Evolutionary conservation across 441 rosid genomes (phyloP).

Genomic region (Syzygium syzygioides): DNA sequence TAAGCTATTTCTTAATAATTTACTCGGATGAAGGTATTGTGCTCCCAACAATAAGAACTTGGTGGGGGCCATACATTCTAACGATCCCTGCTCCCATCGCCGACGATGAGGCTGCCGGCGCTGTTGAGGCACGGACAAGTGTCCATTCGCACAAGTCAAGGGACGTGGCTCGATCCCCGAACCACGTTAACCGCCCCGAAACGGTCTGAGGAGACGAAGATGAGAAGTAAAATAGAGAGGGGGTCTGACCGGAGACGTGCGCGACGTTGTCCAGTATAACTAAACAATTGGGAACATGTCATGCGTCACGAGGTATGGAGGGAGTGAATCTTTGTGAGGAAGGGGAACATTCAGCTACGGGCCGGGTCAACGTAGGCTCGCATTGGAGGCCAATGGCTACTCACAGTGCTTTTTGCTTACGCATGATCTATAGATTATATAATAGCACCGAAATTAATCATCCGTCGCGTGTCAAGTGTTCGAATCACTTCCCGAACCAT

Average conservation of each 20-base stretch:
- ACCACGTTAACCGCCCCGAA: background rate
- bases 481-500: too few relatives aligned
- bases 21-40: too few relatives aligned
- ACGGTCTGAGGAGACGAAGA: background rate
- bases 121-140: background rate
- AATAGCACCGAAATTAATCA: background rate
- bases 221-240: background rate
- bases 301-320: background rate
- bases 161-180: background rate
- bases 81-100: background rate
- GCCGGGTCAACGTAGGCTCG: background rate
- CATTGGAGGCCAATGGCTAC: background rate
- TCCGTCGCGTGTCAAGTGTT: background rate
- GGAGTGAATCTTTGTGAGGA: background rate
- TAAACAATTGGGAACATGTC: background rate
- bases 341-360: background rate
- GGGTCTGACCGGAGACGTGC: background rate
- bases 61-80: background rate
- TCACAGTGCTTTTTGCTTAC: background rate
- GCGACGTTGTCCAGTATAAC: background rate
- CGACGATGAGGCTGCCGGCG: background rate
- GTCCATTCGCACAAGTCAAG: background rate
- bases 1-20: accelerated
- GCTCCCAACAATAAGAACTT: background rate
- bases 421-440: background rate